These are phyloP conservation scores for Holtermannia corniformis DNA, from an alignment of 768 basidiomycete genomes.

Conservation along the genomic window DNA sequence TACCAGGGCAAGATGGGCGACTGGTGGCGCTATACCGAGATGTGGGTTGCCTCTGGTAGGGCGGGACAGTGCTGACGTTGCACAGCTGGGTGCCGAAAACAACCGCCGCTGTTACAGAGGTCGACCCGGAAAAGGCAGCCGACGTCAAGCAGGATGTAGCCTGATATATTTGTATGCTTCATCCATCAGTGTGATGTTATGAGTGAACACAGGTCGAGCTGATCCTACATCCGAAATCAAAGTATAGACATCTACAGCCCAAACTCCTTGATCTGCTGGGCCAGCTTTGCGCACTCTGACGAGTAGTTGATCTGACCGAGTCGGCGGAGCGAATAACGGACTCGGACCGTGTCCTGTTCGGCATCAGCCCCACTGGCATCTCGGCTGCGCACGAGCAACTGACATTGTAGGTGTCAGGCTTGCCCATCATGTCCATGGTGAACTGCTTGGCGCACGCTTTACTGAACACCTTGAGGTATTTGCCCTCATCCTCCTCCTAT, in stretches of 20 bases:
- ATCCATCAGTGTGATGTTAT: no score
- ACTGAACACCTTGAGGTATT: constrained; percentile 54
- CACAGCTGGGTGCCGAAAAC: not conserved
- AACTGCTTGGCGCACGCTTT: constrained; percentile 60
- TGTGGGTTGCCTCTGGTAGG: not conserved
- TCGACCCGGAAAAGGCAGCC: not conserved
- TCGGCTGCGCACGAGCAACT: constrained; percentile 29
- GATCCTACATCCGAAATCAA: no score
- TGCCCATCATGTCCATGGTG: constrained; percentile 78
- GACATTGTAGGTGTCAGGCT: constrained; percentile 64
- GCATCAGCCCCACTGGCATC: not conserved
- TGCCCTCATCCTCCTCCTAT: constrained; percentile 54
- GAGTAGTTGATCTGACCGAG: constrained; percentile 59
- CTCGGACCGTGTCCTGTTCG: constrained; percentile 63
- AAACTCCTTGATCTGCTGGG: constrained; percentile 50
- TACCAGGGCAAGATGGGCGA: not conserved
- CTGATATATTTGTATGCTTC: not conserved
- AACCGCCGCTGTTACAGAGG: no score
- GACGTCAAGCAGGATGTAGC: not conserved
- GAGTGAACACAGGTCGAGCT: no score
- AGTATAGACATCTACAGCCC: no score
- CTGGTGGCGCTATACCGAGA: not conserved
- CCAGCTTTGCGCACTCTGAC: constrained; percentile 54
- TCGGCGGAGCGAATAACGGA: constrained; percentile 70
- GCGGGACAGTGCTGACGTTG: not conserved